Conservation (phyloP, 805 yeast genomes). For the Teunomyces aglyptinius region DNA sequence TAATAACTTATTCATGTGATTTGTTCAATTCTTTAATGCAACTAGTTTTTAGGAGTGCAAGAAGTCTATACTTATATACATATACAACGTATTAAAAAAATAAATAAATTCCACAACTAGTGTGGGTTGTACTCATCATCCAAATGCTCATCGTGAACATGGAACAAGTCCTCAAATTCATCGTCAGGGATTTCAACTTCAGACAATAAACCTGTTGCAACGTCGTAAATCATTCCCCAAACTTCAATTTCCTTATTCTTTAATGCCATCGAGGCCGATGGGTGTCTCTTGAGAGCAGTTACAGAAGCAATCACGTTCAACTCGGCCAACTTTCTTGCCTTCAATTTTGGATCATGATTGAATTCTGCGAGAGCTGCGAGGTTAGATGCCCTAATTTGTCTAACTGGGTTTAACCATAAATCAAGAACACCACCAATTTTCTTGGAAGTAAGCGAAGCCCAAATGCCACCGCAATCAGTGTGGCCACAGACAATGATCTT, state of each 20-base stretch:
- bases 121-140: conserved; percentile 24
- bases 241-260: conserved; percentile 64
- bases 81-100: background rate
- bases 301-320: conserved; percentile 75
- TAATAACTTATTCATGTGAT: too few species aligned
- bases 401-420: conserved; percentile 68
- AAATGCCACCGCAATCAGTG: conserved; percentile 91
- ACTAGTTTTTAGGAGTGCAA: background rate
- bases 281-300: conserved; percentile 60
- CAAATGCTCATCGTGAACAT: conserved; percentile 21
- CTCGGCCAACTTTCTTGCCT: conserved; percentile 65
- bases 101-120: conserved; percentile 7
- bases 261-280: conserved; percentile 66
- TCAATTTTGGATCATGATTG: conserved; percentile 45
- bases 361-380: conserved; percentile 48
- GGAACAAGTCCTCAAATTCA: conserved; percentile 43
- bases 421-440: conserved; percentile 68
- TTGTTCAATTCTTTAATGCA: background rate
- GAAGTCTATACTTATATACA: background rate
- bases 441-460: conserved; percentile 69
- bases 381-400: conserved; percentile 65
- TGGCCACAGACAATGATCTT: conserved; percentile 90
- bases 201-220: conserved; percentile 63
- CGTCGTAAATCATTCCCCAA: conserved; percentile 83
- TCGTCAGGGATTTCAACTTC: conserved; percentile 39